A percentile compares a stretch with the other conserved stretches of the same genome.
phyloP scores from a whole-genome alignment of 208 protist species.

The Acanthamoeba culbertsoni region DNA sequence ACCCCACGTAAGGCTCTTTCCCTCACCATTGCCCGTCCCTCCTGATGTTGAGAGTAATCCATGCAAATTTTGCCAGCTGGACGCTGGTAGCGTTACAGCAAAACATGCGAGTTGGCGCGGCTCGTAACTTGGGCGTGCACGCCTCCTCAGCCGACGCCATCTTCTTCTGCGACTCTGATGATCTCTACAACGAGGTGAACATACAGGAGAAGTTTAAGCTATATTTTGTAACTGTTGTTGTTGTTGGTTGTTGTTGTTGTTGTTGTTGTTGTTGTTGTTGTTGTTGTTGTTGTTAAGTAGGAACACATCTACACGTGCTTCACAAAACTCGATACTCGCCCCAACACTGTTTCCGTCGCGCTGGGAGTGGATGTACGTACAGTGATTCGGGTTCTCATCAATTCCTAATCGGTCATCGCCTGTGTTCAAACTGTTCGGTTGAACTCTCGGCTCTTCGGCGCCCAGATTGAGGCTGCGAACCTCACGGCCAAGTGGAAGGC shows the following conservation, averaged over 20 bases:
- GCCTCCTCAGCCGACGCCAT: neutral
- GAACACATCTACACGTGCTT: neutral
- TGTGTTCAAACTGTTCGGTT: neutral
- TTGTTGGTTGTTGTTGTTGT: too few species aligned
- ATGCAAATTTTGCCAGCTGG: neutral
- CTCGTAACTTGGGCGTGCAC: constrained; percentile 16
- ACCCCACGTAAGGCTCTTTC: neutral
- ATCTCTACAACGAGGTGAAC: neutral
- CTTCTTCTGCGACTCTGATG: constrained; percentile 16
- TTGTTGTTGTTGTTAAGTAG: too few species aligned
- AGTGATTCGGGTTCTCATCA: too few species aligned
- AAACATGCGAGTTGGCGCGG: neutral
- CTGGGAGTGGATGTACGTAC: neutral
- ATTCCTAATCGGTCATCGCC: too few species aligned
- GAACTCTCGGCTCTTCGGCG: neutral
- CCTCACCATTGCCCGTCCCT: neutral
- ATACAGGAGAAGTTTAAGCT: neutral
- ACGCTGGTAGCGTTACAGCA: neutral
- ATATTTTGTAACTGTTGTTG: neutral
- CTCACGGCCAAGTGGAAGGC: neutral
- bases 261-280: too few species aligned
- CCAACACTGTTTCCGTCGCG: neutral
- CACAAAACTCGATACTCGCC: neutral
- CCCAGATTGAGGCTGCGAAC: neutral
- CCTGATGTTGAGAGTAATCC: neutral